Base-by-base conservation (phyloP, 495 filamentous ascomycete genomes). In the Durotheca rogersii region DNA sequence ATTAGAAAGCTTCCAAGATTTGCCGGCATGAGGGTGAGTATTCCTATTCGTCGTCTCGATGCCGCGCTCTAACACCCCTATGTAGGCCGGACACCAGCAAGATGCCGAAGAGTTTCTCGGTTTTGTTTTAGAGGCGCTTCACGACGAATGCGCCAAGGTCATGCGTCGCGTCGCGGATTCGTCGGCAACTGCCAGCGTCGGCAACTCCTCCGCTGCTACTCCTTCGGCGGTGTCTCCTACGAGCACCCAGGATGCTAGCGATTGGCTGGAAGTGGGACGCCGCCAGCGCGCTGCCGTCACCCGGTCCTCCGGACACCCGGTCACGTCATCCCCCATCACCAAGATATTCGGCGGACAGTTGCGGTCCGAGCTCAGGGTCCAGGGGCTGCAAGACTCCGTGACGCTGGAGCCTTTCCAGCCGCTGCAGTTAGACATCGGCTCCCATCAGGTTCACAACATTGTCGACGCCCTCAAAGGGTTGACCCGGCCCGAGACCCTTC, bases 31-130 rank as follows among this genome's bases (percentile, higher is more conserved):
- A 80, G 86, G 63, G 84, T 90, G 76, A 67, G 81, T 71, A 38
- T 10, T 35, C 10, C 20, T 51, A 3, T 34, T 12, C 44, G 35
- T 32, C 25, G 15, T 45, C 37, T 44, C 9, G 14, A 27, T 32
- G 7, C 57, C 34, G 7, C 57, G 44, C 56, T 42, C 68, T 76
- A 63, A 74, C 44, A 20, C 17, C 47, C 12, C 10, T 44, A 9
- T 18, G 14, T 44, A 89, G 84, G 86, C 90, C 39, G 93, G 93
- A 1, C 94, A 97, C 48, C 93, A 98, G 64, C 91, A 98, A 76
- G 93, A 98, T 72, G 94, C 94, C 6, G 89, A 98, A 65, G 93
- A 98, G 53, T 98, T 98, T 66, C 74, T 98, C 5, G 94, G 93
- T 0, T 96, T 97, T 58, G 76, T 97, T 29, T 76, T 98, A 6